These are phyloP conservation scores for Aspergillus sp. DNA, from an alignment of 2,329 filamentous ascomycete genomes.

Conservation along the genomic window DNA sequence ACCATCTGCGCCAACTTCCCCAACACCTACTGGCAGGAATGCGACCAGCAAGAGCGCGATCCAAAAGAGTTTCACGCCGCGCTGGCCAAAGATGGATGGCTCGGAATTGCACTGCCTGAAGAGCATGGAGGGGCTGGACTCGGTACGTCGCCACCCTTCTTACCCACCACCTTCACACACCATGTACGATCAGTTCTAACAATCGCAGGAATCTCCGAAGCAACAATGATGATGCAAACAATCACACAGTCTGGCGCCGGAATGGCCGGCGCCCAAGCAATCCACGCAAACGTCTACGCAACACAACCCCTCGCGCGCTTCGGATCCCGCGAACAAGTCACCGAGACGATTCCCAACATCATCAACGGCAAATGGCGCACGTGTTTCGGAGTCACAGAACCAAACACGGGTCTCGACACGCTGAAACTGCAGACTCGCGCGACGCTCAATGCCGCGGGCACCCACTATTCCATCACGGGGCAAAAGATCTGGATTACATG, in stretches of 20 bases:
- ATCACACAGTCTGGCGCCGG: slow-evolving; percentile 76
- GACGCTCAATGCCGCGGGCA: slow-evolving; percentile 54
- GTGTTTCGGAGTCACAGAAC: slow-evolving; percentile 86
- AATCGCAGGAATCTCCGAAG: slow-evolving; percentile 67
- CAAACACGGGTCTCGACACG: slow-evolving; percentile 79
- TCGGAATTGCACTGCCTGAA: slow-evolving; percentile 79
- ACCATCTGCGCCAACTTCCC: slow-evolving; percentile 73
- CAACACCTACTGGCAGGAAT: slow-evolving; percentile 75
- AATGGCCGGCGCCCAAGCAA: slow-evolving; percentile 68
- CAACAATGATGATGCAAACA: slow-evolving; percentile 86
- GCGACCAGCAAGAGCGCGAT: slow-evolving; percentile 71
- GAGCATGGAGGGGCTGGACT: slow-evolving; percentile 74
- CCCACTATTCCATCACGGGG: slow-evolving; percentile 69
- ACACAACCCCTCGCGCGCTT: slow-evolving; percentile 77
- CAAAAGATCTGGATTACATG: slow-evolving; percentile 92
- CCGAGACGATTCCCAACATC: slow-evolving; percentile 69
- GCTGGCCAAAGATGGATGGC: slow-evolving; percentile 75
- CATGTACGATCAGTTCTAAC: not conserved
- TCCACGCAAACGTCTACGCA: slow-evolving; percentile 59
- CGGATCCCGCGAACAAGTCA: slow-evolving; percentile 66
- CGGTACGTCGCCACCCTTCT: slow-evolving; percentile 38
- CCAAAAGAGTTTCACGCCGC: slow-evolving; percentile 77
- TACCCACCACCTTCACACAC: not conserved
- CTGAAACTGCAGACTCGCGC: slow-evolving; percentile 71
- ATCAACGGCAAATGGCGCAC: slow-evolving; percentile 72